Base-by-base conservation (phyloP, 2,329 filamentous ascomycete species). In the Claviceps lovelessii region DNA sequence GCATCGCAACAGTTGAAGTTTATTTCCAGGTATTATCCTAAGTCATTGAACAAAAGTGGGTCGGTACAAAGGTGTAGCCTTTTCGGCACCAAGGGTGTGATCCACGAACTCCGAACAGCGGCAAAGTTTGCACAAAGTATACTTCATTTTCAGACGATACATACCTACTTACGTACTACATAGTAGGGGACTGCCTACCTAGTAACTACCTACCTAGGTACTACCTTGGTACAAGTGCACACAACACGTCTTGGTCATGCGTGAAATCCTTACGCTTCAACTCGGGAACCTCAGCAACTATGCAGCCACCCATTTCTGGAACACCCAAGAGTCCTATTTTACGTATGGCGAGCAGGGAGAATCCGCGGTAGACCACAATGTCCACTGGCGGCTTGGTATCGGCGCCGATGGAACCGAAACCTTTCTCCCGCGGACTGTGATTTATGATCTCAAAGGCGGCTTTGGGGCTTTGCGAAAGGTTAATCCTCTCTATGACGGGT, bases 281-380 rank as follows among this genome's bases (percentile, higher is more conserved):
- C 83, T 97, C 57, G 93, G 93, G 47, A 86, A 95, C 67, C 84
- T 87, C 66, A 90, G 87, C 68, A 98, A 98, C 69, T 95, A 96
- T 64, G 74, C 94, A 28, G 90, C 86, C 35, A 94, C 90, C 0
- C 93, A 98, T 73, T 98, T 96, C 69, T 98, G 93, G 93, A 98
- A 98, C 64, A 77, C 87, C 6, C 91, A 95, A 86, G 93, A 98
- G 76, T 95, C 91, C 1, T 98, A 98, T 71, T 97, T 97, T 66
- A 96, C 90, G 15, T 97, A 96, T 64, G 76, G 76, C 1, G 73
- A 79, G 49, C 58, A 70, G n/a, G 64, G 67, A 11, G 56, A 62
- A 15, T 62, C 68, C 0, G 58, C 57, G 2, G 59, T 73, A 1
- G 67, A 73, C 47, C 75, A 84, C 58, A 75, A 87, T 65, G 76